These are phyloP conservation scores for Zea luxurians DNA, from an alignment of 176 grass and related monocot species.

Conservation along the genomic window DNA sequence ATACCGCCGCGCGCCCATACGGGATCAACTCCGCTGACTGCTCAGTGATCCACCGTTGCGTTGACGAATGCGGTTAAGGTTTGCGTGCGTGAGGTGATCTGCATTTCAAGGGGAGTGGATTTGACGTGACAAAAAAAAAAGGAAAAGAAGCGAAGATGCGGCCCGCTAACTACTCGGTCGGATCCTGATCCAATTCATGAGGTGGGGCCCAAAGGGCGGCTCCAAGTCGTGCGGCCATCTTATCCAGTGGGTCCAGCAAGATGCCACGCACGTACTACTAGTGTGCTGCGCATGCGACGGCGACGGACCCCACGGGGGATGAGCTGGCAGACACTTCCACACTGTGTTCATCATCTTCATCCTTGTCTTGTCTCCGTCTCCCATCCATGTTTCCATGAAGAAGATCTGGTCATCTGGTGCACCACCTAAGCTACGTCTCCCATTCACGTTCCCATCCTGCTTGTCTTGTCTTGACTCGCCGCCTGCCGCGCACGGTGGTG, in stretches of 20 bases:
- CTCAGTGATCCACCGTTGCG: not conserved
- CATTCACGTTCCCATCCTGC: too few relatives aligned
- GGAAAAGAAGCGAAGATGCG: too few relatives aligned
- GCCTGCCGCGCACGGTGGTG: not conserved
- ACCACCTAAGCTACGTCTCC: too few relatives aligned
- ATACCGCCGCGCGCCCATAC: not conserved
- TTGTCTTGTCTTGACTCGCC: not conserved
- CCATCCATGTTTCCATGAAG: not conserved
- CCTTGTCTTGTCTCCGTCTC: too few relatives aligned
- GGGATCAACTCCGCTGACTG: not conserved
- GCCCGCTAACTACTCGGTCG: not conserved
- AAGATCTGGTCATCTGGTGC: not conserved
- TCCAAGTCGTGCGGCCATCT: conserved; percentile 21
- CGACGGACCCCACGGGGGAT: not conserved
- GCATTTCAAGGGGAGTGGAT: too few relatives aligned
- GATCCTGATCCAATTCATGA: conserved; percentile 30
- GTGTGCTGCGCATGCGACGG: not conserved
- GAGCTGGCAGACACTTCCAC: conserved; percentile 22
- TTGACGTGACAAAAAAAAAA: conserved; percentile 4
- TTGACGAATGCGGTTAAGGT: not conserved
- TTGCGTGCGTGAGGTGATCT: not conserved
- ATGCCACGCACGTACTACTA: conserved; percentile 26
- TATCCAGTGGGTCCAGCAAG: conserved; percentile 36
- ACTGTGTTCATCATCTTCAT: not conserved
- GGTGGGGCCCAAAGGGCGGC: not conserved